A percentile compares a stretch with the other conserved stretches of the same genome.
Evolutionary conservation across 1,284 basidiomycete species (phyloP).

Genomic region (Anthracocystis setariae): DNA sequence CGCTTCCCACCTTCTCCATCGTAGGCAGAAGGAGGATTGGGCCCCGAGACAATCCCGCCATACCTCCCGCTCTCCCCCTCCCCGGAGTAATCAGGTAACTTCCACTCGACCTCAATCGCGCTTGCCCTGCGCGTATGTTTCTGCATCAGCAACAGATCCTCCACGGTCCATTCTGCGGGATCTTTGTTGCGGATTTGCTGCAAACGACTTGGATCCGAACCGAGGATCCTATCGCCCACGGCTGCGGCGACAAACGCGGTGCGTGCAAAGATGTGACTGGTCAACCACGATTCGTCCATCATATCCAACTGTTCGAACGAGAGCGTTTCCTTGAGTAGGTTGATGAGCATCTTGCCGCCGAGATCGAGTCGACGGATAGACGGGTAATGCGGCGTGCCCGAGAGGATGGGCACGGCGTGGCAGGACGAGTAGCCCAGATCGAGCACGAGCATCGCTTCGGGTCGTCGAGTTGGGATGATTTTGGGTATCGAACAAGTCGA

Average conservation of each 20-base stretch:
- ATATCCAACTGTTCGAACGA: conserved; percentile 97
- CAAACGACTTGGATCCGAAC: not conserved
- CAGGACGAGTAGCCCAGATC: conserved; percentile 94
- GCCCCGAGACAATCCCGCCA: conserved; percentile 33
- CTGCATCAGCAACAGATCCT: conserved; percentile 75
- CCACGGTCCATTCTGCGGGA: conserved; percentile 30
- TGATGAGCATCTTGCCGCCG: conserved; percentile 92
- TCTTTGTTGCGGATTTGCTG: conserved; percentile 1
- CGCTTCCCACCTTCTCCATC: not conserved
- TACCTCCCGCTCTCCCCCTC: conserved; percentile 35
- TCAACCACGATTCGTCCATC: conserved; percentile 93
- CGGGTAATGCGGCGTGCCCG: conserved; percentile 78
- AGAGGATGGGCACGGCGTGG: conserved; percentile 85
- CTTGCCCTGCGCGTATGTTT: conserved; percentile 71
- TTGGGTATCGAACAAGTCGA: conserved; percentile 5
- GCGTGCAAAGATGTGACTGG: conserved; percentile 87
- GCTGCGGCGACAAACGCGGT: conserved; percentile 79
- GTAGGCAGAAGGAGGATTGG: conserved; percentile 1
- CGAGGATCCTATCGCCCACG: conserved; percentile 13
- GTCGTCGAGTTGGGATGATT: conserved; percentile 54
- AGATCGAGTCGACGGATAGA: conserved; percentile 86
- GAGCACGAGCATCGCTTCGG: conserved; percentile 83
- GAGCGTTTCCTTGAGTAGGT: conserved; percentile 89
- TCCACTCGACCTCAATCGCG: conserved; percentile 14
- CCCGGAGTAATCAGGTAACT: conserved; percentile 81